Base-by-base conservation (phyloP, 805 yeast genomes). In the Ogataea ganodermae region DNA sequence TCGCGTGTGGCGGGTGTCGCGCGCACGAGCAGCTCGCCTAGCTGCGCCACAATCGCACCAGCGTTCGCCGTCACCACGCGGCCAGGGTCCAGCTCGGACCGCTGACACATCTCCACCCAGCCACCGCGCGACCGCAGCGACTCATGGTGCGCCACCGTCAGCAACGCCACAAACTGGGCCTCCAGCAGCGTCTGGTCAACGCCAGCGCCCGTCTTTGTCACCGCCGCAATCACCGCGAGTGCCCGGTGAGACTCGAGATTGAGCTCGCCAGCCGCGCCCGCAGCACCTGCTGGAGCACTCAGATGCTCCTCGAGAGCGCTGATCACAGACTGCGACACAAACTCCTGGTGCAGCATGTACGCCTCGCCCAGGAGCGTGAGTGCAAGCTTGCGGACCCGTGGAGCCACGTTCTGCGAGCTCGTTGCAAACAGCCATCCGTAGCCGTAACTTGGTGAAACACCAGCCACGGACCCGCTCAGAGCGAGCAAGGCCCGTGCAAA, bases 61-160 rank as follows among this genome's bases (percentile, higher is more conserved):
- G 70, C 49, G 35, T 65, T 31, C 3, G 48, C 46, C 0, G 54
- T 27, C 2, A 85, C 78, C 26, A 89, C 62, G 1, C 57, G 53
- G 13, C 86, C 86, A 2, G 96, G 88, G 61, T 91, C 95, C 24
- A 76, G 57, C 1, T 67, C 60, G 6, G 86, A 76, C 38, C 78
- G 70, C 57, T 84, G 78, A 30, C 82, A 82, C 35, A 89, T 66
- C 0, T 86, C 86, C 27, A 89, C 85, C 98, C 98, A 92, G 1
- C 85, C 83, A 50, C 55, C 61, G 72, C 68, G 52, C 64, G 48
- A 37, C 3, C 65, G 53, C n/a, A 79, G 61, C 2, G 55, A 44
- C 2, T 57, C 42, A 49, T 72, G 73, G 56, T 83, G 86, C 14
- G 76, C 56, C 5, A 76, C 52, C 20, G 80, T 61, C 14, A 82